phyloP scores from a whole-genome alignment of 192 early-diverging fungal genomes.

The Backusella luteola region DNA sequence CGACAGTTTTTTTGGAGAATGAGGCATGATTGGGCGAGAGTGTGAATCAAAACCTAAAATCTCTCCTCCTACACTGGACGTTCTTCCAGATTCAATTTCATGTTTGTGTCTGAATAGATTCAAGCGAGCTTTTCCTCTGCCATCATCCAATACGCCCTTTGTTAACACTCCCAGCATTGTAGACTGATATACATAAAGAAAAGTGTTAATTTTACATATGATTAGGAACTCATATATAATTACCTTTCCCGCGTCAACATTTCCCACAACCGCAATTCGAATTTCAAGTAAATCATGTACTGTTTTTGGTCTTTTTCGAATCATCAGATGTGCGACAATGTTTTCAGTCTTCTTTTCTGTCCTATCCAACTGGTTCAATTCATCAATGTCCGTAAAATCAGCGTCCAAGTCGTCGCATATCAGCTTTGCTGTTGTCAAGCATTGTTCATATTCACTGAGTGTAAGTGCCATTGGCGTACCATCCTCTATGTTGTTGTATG shows the following conservation, averaged over 20 bases:
- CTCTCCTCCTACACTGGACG: constrained; percentile 86
- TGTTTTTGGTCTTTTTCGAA: constrained; percentile 67
- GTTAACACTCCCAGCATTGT: constrained; percentile 91
- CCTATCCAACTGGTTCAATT: constrained; percentile 24
- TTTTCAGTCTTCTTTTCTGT: constrained; percentile 12
- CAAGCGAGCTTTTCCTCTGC: constrained; percentile 85
- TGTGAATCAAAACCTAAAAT: constrained; percentile 86
- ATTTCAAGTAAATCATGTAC: constrained; percentile 85
- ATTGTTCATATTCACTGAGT: constrained; percentile 42
- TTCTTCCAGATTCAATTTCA: constrained; percentile 87
- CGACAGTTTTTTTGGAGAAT: constrained; percentile 54
- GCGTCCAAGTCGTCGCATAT: constrained; percentile 43
- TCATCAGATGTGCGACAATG: constrained; percentile 55
- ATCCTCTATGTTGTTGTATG: constrained; percentile 49
- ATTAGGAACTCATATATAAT: not conserved
- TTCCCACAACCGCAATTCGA: constrained; percentile 87
- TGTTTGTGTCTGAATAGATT: constrained; percentile 91
- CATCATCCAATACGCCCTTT: constrained; percentile 88
- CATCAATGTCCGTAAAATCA: constrained; percentile 49
- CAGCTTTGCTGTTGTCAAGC: constrained; percentile 39
- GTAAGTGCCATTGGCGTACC: constrained; percentile 67
- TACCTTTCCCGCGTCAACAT: constrained; percentile 83
- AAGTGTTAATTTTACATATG: too few species aligned
- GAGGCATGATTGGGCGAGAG: constrained; percentile 51
- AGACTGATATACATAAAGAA: constrained; percentile 37